Base-by-base conservation (phyloP, 192 early-diverging fungal species). In the Coemansia sp. region DNA sequence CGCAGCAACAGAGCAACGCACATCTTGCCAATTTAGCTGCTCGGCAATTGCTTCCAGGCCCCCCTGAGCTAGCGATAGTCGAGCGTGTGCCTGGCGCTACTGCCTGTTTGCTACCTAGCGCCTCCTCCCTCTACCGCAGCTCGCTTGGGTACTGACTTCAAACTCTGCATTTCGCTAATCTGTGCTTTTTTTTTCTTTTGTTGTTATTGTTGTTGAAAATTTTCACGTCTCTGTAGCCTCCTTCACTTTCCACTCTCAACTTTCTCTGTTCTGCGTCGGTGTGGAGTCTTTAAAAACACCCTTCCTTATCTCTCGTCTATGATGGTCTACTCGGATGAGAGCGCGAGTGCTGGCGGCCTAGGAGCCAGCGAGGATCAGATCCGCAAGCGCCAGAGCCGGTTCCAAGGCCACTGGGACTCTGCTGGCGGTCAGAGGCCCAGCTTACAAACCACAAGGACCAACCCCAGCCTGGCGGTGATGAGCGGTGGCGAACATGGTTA, bases 371-470 rank as follows among this genome's bases (percentile, higher is more conserved):
- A 75, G 35, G 72, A 81, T 29, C 68, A 71, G 61, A 56, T 67
- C 42, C 73, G 62, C 36, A 82, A 76, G 63, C 79, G 73, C 59
- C 73, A 82, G 47, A 82, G 79, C 42, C 62, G 79, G 25, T 82
- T 82, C 40, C 79, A 76, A 47, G 73, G 79, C 8, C 79, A 82
- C 41, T 82, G 79, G 79, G 79, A 82, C 62, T 64, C 72, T 22
- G 61, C 79, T 1, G 57, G 65, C 54, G 46, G 46, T 53, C 67
- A 70, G 31, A 46, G 47, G 24, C 32, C 64, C 54, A 65, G 43
- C 22, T 62, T 68, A 25, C 73, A 68, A 47, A 42, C 63, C 31
- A 27, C 14, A 14, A n/a, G 49, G 36, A 60, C 39, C 29, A 60
- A 51, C 29, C 46, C 62, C 14, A 46, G 14, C 22, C 42, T 43